A percentile compares a stretch with the other conserved stretches of the same genome.
These are phyloP conservation scores for Tulasnella sp. DNA, from an alignment of 768 basidiomycete genomes.

Conservation along the genomic window DNA sequence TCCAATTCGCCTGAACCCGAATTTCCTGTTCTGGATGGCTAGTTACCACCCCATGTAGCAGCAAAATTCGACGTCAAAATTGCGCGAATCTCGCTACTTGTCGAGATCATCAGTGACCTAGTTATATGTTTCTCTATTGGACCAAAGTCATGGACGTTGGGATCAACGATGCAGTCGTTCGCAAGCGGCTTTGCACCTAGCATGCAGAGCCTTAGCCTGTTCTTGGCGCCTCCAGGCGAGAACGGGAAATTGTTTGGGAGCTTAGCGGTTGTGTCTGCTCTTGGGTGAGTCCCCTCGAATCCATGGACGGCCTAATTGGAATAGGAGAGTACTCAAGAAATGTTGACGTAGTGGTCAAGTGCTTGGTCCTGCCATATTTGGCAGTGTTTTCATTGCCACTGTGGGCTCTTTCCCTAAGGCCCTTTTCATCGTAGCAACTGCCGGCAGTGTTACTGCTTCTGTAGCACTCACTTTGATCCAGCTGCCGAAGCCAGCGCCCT, in stretches of 20 bases:
- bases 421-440: constrained; percentile 53
- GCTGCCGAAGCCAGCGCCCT: background rate
- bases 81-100: constrained; percentile 54
- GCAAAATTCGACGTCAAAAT: constrained; percentile 62
- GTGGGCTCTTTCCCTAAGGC: constrained; percentile 64
- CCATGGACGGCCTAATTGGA: background rate
- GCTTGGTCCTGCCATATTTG: constrained; percentile 67
- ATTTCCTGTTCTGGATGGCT: background rate
- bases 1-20: background rate
- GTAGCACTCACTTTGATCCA: constrained; percentile 6
- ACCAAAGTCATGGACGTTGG: constrained; percentile 50
- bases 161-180: constrained; percentile 51
- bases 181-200: constrained; percentile 64
- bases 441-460: constrained; percentile 1
- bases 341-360: constrained; percentile 53
- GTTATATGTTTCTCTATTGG: constrained; percentile 48
- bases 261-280: constrained; percentile 65
- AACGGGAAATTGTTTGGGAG: constrained; percentile 76
- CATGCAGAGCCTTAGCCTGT: constrained; percentile 62
- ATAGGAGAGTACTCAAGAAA: background rate
- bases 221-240: constrained; percentile 46
- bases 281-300: constrained; percentile 43
- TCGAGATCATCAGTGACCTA: constrained; percentile 53
- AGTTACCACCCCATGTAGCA: background rate
- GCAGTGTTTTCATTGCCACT: constrained; percentile 64